Evolutionary conservation across 2,329 filamentous ascomycete genomes (phyloP), one percentile per base, ranked within the genome.

Genomic region (Diaporthe citri): DNA sequence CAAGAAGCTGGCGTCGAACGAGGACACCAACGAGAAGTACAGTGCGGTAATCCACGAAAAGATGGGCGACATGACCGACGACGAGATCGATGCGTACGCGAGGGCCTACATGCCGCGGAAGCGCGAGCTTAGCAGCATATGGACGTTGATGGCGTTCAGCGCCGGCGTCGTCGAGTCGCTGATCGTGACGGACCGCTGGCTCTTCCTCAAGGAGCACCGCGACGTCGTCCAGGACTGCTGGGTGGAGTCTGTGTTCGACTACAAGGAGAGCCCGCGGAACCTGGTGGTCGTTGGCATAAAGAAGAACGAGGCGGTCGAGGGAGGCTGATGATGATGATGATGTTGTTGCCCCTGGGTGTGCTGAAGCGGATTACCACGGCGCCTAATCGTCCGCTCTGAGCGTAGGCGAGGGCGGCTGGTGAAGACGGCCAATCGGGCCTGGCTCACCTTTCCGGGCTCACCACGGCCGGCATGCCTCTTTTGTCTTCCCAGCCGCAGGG

Each of bases 111-210:
- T 83, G 41, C 87, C 88, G 52, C 88, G 93, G 72, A 95, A 93
- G 85, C 94, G 95, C 79, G 93, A 98, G 81, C 85, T 99, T 52
- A 95, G 93, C 80, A 89, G 97, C 10, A 91, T 97, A 75, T 99
- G 97, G 97, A 95, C 91, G 78, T 83, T 99, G 80, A 99, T 99
- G 96, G 96, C 97, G 1, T 98, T 98, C 80, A 97, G 95, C 82
- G 96, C 96, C 3, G 91, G 91, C 28, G 93, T 98, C 5, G 92
- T 97, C 3, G 97, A 99, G 86, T 95, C 95, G 43, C 87, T 97
- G 75, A 96, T 99, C 79, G 95, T 97, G 70, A 91, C 93, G 60
- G 97, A 99, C 86, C 90, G 97, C 60, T 99, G 95, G 94, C 86
- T 94, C 76, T 99, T 93, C 85, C 86, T 99, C 78, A 90, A 87